A percentile compares a stretch with the other conserved stretches of the same genome.
These are phyloP conservation scores for Cryptococcus floricola DNA, from an alignment of 1,284 basidiomycete genomes.

Conservation along the genomic window DNA sequence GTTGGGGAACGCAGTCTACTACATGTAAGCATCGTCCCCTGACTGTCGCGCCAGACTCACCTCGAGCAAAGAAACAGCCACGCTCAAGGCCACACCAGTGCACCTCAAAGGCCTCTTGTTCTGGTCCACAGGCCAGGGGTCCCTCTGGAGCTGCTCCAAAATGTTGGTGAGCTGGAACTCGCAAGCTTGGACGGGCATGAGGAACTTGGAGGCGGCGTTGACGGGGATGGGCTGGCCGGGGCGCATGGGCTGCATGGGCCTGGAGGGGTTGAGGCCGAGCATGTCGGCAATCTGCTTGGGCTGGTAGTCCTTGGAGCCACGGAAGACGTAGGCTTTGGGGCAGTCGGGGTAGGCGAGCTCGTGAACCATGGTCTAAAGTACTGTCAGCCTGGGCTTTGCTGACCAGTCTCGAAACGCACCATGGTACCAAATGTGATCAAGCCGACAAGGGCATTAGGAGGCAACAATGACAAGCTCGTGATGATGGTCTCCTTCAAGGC, in stretches of 20 bases:
- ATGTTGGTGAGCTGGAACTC: conserved; percentile 97
- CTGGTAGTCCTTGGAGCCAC: conserved; percentile 96
- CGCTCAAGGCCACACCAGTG: conserved; percentile 89
- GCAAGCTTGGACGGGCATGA: conserved; percentile 87
- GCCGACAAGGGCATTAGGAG: conserved; percentile 90
- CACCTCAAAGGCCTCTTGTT: conserved; percentile 94
- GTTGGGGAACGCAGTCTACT: conserved; percentile 83
- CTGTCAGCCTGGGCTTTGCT: not conserved
- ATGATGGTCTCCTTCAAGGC: conserved; percentile 89
- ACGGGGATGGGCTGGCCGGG: conserved; percentile 75
- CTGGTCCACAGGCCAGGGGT: conserved; percentile 96
- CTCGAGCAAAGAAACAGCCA: conserved; percentile 93
- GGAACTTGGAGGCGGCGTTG: conserved; percentile 84
- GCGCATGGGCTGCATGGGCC: conserved; percentile 52
- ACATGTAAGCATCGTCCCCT: not conserved
- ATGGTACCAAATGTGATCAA: conserved; percentile 96
- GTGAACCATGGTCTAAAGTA: conserved; percentile 84
- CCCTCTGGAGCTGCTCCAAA: conserved; percentile 80
- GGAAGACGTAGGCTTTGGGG: conserved; percentile 98
- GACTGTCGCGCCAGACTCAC: conserved; percentile 45
- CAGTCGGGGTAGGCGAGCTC: conserved; percentile 96
- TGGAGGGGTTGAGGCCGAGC: conserved; percentile 73
- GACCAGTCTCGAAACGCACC: conserved; percentile 54
- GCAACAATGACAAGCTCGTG: conserved; percentile 86
- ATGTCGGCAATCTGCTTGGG: conserved; percentile 98